Conservation (phyloP, 208 protist genomes). For the Crithidia bombi region DNA sequence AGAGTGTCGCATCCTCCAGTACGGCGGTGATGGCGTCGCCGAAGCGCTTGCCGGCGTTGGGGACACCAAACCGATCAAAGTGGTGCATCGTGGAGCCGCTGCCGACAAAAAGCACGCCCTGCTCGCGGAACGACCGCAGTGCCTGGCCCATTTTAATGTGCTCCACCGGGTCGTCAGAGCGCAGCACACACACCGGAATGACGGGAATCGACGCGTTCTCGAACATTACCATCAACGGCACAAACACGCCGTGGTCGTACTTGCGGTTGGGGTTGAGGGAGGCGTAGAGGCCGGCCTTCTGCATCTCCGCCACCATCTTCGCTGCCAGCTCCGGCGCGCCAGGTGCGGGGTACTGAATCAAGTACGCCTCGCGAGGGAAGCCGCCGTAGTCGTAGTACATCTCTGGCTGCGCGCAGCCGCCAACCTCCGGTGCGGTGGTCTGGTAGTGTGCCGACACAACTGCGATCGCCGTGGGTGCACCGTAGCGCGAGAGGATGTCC, state of each 20-base stretch:
- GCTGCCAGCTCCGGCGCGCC: constrained; percentile 41
- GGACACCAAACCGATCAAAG: constrained; percentile 47
- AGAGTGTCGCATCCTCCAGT: constrained; percentile 25
- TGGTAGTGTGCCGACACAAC: constrained; percentile 90
- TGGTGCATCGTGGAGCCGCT: constrained; percentile 86
- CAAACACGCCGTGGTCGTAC: constrained; percentile 90
- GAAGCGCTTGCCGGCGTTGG: constrained; percentile 48
- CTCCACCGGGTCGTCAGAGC: constrained; percentile 49
- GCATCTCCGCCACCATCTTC: constrained; percentile 41
- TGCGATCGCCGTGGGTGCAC: constrained; percentile 64
- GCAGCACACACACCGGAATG: constrained; percentile 78
- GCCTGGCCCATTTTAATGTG: constrained; percentile 81
- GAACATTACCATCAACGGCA: constrained; percentile 81
- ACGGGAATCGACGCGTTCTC: constrained; percentile 88
- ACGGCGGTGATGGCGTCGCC: constrained; percentile 56
- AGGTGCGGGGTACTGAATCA: constrained; percentile 70
- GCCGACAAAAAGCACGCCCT: constrained; percentile 84
- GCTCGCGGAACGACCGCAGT: constrained; percentile 59
- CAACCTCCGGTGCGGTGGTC: constrained; percentile 42
- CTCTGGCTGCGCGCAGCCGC: constrained; percentile 24
- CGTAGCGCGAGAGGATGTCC: constrained; percentile 38
- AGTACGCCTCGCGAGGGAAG: constrained; percentile 81
- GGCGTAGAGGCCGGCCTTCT: constrained; percentile 36
- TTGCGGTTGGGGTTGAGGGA: constrained; percentile 45
- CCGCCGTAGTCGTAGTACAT: constrained; percentile 92